These are phyloP conservation scores for Geotrichum fermentans DNA, from an alignment of 1,139 yeast species.

Conservation along the genomic window DNA sequence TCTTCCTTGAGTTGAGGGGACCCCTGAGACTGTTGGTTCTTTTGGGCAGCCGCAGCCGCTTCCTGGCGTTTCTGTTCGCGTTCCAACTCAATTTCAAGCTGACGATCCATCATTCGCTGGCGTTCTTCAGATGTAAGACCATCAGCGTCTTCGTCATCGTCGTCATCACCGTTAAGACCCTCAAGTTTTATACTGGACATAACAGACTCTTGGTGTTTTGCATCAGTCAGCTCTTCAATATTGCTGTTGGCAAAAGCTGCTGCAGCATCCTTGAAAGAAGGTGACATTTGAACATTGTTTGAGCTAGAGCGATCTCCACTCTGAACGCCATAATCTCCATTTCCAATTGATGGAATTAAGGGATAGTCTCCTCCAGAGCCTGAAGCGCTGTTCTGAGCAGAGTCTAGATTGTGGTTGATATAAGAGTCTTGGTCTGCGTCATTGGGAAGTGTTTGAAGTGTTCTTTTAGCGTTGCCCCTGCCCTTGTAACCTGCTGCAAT, in stretches of 20 bases:
- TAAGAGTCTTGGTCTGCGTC: slow-evolving; percentile 18
- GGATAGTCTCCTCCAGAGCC: slow-evolving; percentile 12
- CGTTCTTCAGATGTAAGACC: slow-evolving; percentile 8
- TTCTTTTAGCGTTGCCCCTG: slow-evolving; percentile 24
- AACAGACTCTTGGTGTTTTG: slow-evolving; percentile 20
- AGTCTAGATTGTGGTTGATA: slow-evolving; percentile 16
- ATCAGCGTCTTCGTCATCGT: slow-evolving; percentile 14
- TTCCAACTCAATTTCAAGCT: slow-evolving; percentile 6
- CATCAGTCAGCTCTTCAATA: slow-evolving; percentile 17
- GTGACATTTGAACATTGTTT: slow-evolving; percentile 18
- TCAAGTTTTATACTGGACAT: slow-evolving; percentile 20
- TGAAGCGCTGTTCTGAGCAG: background rate
- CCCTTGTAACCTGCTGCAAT: slow-evolving; percentile 45
- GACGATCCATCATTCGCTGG: slow-evolving; percentile 7
- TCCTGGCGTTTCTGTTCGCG: slow-evolving; percentile 11
- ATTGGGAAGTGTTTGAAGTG: slow-evolving; percentile 17
- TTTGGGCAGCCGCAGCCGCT: background rate
- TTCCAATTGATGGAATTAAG: slow-evolving; percentile 10
- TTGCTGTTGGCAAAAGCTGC: slow-evolving; percentile 22
- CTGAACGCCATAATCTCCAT: slow-evolving; percentile 12
- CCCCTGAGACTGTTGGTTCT: slow-evolving; percentile 1
- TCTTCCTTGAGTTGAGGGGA: slow-evolving; percentile 2
- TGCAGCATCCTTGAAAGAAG: slow-evolving; percentile 21
- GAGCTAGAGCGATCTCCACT: slow-evolving; percentile 10
- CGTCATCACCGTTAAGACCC: slow-evolving; percentile 17